Evolutionary conservation across 2,329 filamentous ascomycete species (phyloP).

Genomic region (Cytospora piceae): DNA sequence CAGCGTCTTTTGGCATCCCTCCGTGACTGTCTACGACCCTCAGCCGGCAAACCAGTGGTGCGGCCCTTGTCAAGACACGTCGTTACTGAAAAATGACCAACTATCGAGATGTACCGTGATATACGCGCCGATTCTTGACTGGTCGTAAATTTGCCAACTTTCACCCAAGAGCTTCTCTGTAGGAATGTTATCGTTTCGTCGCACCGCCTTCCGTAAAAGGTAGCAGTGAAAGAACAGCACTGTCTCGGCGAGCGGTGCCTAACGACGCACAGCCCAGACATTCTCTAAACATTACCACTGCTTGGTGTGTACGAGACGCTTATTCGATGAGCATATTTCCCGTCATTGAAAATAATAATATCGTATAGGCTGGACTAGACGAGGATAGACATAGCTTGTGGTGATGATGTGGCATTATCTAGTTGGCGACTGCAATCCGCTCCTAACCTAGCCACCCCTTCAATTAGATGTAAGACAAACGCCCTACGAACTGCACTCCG

Average conservation of each 20-base stretch:
- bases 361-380: background rate
- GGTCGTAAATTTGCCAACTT: background rate
- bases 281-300: background rate
- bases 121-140: background rate
- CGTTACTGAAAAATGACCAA: background rate
- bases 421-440: constrained; percentile 4
- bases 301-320: background rate
- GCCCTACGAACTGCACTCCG: background rate
- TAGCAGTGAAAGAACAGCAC: background rate
- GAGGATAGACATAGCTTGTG: background rate
- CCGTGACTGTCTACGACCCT: background rate
- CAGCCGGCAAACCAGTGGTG: background rate
- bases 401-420: constrained; percentile 24
- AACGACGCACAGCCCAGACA: background rate
- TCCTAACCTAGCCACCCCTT: background rate
- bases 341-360: background rate
- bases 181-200: background rate
- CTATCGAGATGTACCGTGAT: background rate
- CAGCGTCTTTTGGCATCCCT: background rate
- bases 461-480: background rate
- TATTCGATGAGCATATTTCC: background rate
- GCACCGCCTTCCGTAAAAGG: background rate
- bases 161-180: background rate
- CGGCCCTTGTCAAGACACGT: background rate
- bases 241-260: background rate